These are phyloP conservation scores for Candida sphagnicola DNA, from an alignment of 805 yeast species.

Conservation along the genomic window DNA sequence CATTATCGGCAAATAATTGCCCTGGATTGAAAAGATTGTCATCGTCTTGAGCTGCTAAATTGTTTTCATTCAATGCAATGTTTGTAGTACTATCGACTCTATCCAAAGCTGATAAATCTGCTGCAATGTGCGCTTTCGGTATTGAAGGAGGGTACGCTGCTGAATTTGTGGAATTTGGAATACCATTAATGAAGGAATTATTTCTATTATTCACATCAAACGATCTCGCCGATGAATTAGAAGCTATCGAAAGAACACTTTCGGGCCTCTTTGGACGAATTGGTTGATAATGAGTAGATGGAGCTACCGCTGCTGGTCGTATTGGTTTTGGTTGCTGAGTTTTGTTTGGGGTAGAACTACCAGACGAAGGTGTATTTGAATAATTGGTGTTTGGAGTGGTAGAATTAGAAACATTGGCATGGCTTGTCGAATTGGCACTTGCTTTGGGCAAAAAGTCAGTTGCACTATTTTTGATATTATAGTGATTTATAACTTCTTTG, in stretches of 20 bases:
- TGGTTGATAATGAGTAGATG: constrained; percentile 17
- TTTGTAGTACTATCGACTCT: not conserved
- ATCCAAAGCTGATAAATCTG: not conserved
- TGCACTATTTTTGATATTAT: not conserved
- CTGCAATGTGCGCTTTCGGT: constrained; percentile 1
- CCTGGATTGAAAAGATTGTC: constrained; percentile 2
- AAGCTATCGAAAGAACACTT: constrained; percentile 36
- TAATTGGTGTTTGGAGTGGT: not conserved
- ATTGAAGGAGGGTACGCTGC: constrained; percentile 13
- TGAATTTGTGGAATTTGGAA: constrained; percentile 9
- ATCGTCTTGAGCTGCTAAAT: not conserved
- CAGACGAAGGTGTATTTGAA: not conserved
- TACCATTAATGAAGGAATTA: constrained; percentile 8
- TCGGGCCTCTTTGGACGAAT: constrained; percentile 35
- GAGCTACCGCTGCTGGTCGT: constrained; percentile 12
- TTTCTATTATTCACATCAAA: constrained; percentile 7
- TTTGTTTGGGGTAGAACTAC: constrained; percentile 4
- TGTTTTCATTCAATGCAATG: not conserved
- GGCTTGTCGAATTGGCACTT: not conserved
- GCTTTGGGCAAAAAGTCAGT: not conserved
- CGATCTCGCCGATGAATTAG: constrained; percentile 27
- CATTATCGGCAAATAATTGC: not conserved
- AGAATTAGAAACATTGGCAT: not conserved
- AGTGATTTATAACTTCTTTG: not conserved
- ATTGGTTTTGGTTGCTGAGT: constrained; percentile 20